Evolutionary conservation across 441 rosid genomes (phyloP).

Genomic region (Jatropha multifida): DNA sequence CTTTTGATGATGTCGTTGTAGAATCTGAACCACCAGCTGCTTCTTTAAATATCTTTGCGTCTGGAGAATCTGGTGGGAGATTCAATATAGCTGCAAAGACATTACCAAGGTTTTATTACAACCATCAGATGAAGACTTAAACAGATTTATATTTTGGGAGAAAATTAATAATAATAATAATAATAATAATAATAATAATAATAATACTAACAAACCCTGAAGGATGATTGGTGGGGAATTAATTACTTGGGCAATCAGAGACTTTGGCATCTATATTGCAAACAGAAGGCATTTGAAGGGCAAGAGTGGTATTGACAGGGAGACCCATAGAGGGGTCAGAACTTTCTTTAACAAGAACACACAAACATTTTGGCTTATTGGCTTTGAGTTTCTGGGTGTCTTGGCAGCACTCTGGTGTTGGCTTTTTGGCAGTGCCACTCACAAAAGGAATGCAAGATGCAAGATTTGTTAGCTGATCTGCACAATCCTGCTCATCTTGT

Average conservation of each 20-base stretch:
- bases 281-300: constrained; percentile 48
- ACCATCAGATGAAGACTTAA: too few relatives aligned
- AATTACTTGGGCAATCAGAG: constrained; percentile 42
- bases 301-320: constrained; percentile 47
- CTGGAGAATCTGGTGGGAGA: constrained; percentile 37
- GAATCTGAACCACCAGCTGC: constrained; percentile 31
- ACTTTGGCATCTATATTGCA: constrained; percentile 47
- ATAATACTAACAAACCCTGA: too few relatives aligned
- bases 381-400: constrained; percentile 37
- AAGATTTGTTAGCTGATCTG: constrained; percentile 33
- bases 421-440: constrained; percentile 36
- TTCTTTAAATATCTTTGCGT: constrained; percentile 42
- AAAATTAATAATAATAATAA: too few relatives aligned
- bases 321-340: constrained; percentile 47
- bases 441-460: constrained; percentile 44
- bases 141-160: too few relatives aligned
- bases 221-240: neutral
- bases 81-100: constrained; percentile 30
- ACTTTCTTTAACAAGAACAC: constrained; percentile 42
- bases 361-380: constrained; percentile 41
- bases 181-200: too few relatives aligned
- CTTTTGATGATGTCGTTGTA: constrained; percentile 20
- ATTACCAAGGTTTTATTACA: too few relatives aligned
- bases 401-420: constrained; percentile 35
- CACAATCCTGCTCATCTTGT: constrained; percentile 39